Conservation (phyloP, 805 yeast genomes). For the Candida pini region DNA sequence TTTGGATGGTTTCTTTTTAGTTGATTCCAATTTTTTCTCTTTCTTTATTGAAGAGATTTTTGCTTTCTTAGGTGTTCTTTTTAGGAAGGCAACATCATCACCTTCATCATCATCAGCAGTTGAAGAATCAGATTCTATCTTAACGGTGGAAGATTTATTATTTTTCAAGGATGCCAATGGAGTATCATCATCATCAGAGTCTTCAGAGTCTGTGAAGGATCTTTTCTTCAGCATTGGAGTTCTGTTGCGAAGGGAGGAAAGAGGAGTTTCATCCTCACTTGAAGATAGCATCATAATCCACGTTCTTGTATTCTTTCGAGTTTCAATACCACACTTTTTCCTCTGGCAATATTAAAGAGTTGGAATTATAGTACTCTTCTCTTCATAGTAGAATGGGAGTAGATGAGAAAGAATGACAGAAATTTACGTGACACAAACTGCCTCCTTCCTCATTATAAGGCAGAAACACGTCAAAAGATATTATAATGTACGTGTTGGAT, state of each 20-base stretch:
- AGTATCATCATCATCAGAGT: neutral
- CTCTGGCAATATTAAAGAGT: no score
- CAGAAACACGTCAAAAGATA: no score
- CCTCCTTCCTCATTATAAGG: no score
- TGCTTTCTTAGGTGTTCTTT: constrained; percentile 7
- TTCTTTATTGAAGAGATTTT: constrained; percentile 6
- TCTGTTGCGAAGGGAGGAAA: neutral
- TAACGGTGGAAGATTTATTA: no score
- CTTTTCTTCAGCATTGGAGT: neutral
- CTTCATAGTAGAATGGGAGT: no score
- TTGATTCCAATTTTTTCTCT: constrained; percentile 10
- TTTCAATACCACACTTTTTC: no score
- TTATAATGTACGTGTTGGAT: no score
- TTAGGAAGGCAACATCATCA: constrained; percentile 13
- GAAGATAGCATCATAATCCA: neutral
- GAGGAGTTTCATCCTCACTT: neutral
- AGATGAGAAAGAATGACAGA: no score
- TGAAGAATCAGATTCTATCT: no score
- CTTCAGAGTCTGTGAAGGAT: neutral
- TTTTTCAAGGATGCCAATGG: neutral
- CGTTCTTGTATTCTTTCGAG: no score
- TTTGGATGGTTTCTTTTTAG: constrained; percentile 4
- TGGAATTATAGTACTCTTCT: no score
- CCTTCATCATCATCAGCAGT: constrained; percentile 12
- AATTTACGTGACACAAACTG: no score